Evolutionary conservation across 2,329 filamentous ascomycete genomes (phyloP).

Genomic region (Calonectria crousiana): DNA sequence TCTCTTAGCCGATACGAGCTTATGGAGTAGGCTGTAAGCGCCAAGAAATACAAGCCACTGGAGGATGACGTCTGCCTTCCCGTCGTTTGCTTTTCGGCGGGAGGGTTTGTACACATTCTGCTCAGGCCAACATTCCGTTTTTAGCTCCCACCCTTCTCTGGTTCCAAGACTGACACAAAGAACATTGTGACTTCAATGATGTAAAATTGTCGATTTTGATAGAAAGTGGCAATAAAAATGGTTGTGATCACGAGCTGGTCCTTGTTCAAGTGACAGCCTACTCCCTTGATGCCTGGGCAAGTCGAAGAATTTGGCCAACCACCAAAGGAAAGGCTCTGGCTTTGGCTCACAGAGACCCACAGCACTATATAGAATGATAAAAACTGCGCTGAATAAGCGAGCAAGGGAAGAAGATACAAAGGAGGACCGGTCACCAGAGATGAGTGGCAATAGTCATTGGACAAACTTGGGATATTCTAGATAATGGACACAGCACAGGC

Average conservation of each 20-base stretch:
- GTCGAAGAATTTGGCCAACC: background rate
- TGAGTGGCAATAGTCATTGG: background rate
- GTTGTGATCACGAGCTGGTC: background rate
- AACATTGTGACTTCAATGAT: background rate
- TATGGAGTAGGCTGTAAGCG: background rate
- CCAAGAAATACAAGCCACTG: background rate
- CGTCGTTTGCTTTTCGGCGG: background rate
- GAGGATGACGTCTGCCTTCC: background rate
- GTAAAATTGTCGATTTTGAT: background rate
- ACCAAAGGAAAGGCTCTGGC: background rate
- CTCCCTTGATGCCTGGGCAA: background rate
- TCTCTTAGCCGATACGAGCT: background rate
- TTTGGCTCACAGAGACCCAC: background rate
- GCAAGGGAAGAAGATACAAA: background rate
- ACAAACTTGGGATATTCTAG: background rate
- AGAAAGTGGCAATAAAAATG: background rate
- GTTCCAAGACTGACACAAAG: background rate
- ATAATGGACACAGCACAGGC: background rate
- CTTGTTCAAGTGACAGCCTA: background rate
- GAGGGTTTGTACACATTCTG: background rate
- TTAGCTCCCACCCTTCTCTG: background rate
- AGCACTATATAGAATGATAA: background rate
- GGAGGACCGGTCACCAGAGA: background rate
- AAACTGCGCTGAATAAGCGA: background rate
- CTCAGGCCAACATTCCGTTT: background rate